Evolutionary conservation across 495 filamentous ascomycete genomes (phyloP).

Genomic region (Aspergillus taichungensis): DNA sequence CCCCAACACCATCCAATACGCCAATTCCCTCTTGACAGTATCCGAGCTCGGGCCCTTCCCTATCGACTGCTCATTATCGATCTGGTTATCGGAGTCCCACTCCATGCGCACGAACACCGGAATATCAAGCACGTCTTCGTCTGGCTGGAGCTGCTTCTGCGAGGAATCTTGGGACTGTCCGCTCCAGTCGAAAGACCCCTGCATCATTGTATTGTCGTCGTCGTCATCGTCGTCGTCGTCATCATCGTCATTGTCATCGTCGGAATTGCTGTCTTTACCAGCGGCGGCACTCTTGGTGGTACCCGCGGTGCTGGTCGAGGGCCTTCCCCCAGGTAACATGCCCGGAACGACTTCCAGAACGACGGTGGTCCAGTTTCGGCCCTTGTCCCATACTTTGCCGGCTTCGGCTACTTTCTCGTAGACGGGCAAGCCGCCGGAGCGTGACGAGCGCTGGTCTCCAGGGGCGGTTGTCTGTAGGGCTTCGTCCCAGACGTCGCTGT

Average conservation of each 20-base stretch:
- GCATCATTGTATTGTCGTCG: not conserved
- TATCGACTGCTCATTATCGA: conserved; percentile 50
- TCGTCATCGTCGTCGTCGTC: conserved; percentile 4
- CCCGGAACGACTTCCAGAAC: conserved; percentile 86
- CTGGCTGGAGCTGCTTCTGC: conserved; percentile 42
- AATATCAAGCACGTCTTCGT: conserved; percentile 90
- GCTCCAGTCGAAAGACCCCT: conserved; percentile 12
- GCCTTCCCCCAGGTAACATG: conserved; percentile 21
- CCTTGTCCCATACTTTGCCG: conserved; percentile 90
- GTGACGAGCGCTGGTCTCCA: conserved; percentile 23
- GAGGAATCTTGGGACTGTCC: conserved; percentile 8
- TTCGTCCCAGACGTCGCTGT: conserved; percentile 94
- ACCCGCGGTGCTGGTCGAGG: not conserved
- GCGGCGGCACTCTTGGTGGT: conserved; percentile 7
- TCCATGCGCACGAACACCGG: conserved; percentile 87
- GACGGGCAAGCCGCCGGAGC: conserved; percentile 22
- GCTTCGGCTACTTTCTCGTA: conserved; percentile 64
- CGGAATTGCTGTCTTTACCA: conserved; percentile 11
- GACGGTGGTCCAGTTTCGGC: conserved; percentile 89
- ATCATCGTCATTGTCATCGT: conserved; percentile 12
- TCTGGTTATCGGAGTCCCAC: conserved; percentile 74
- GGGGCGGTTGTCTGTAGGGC: conserved; percentile 50
- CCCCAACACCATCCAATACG: conserved; percentile 91
- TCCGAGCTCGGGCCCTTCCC: conserved; percentile 42
- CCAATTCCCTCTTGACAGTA: conserved; percentile 63